Percentiles rank a stretch among this genome's conserved stretches.
Evolutionary conservation across 129 eudicot species (phyloP).

Genomic region (Helichrysum umbraculigerum): DNA sequence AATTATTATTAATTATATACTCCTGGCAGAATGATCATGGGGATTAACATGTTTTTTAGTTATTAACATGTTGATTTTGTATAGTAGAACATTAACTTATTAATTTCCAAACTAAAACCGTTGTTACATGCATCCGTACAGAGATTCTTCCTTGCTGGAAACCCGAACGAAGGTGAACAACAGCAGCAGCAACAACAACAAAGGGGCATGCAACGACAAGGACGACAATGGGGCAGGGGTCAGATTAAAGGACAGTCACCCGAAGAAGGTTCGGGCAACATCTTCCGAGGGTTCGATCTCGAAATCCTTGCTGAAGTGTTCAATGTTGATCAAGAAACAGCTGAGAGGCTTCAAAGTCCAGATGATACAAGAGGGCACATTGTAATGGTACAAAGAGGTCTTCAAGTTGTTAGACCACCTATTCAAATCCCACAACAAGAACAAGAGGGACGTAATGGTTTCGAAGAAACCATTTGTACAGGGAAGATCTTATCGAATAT

Average conservation of each 20-base stretch:
- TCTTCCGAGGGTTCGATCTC: constrained; percentile 53
- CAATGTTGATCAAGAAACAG: constrained; percentile 50
- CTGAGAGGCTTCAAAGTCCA: constrained; percentile 43
- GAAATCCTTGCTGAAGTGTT: constrained; percentile 40
- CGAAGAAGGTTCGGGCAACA: constrained; percentile 38
- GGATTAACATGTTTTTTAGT: no score
- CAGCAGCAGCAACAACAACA: constrained; percentile 7
- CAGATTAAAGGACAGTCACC: constrained; percentile 12
- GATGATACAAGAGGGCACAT: constrained; percentile 62
- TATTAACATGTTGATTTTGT: no score
- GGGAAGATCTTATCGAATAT: constrained; percentile 46
- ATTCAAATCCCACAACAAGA: constrained; percentile 25
- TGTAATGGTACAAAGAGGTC: constrained; percentile 44
- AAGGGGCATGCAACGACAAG: neutral
- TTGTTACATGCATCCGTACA: constrained; percentile 15
- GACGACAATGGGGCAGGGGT: constrained; percentile 11
- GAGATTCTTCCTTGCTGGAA: constrained; percentile 73
- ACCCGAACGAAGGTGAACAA: constrained; percentile 34
- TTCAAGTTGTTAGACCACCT: constrained; percentile 58
- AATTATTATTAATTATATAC: no score
- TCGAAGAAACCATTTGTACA: constrained; percentile 72
- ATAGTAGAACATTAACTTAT: no score
- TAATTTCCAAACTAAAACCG: neutral
- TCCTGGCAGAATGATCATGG: no score
- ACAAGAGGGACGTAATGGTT: constrained; percentile 37